These are phyloP conservation scores for Lenwebbia sp. DNA, from an alignment of 345 rosid species.

Conservation along the genomic window DNA sequence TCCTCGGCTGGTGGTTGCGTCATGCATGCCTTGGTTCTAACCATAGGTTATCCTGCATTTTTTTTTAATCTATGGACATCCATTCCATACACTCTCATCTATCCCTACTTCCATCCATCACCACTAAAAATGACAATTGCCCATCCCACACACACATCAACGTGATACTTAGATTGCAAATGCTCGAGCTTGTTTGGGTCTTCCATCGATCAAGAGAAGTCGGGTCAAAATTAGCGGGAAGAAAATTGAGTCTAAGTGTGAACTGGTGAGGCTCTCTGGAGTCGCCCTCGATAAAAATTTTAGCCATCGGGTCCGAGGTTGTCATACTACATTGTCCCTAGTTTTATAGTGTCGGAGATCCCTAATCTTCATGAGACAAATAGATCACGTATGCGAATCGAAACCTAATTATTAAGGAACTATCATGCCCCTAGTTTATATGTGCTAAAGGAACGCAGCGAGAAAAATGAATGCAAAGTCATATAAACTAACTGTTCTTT, in stretches of 20 bases:
- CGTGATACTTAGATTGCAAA: no score
- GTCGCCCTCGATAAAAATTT: background rate
- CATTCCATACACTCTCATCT: no score
- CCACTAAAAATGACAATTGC: no score
- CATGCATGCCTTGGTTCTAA: no score
- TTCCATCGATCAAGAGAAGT: no score
- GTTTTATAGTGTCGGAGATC: background rate
- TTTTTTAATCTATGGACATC: no score
- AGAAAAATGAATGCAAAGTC: background rate
- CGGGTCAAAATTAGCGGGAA: no score
- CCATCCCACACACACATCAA: no score
- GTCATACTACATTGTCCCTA: background rate
- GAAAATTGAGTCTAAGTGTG: background rate
- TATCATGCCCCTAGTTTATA: background rate
- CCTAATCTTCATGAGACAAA: background rate
- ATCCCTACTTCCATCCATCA: no score
- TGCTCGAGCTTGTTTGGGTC: no score
- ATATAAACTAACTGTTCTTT: background rate
- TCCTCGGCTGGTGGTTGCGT: no score
- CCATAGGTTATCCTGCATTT: no score
- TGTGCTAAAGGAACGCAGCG: background rate
- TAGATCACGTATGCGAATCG: background rate
- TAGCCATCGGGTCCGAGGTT: background rate
- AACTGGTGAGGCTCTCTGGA: background rate
- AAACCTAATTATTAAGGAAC: background rate